phyloP scores from a whole-genome alignment of 2,329 filamentous ascomycete species.

The Raffaelea albimanens region DNA sequence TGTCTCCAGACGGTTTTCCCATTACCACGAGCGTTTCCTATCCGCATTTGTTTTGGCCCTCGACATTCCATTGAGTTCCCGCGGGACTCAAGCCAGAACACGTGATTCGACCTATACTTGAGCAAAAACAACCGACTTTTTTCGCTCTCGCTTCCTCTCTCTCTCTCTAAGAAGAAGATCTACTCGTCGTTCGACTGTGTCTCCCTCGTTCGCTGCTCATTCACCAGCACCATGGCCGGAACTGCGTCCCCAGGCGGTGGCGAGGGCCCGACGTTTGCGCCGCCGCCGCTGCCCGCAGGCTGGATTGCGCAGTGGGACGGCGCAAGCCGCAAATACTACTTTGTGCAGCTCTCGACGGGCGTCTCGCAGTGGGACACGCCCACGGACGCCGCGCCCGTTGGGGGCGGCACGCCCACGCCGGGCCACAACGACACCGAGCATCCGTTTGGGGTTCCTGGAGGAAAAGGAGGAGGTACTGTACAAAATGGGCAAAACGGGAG shows the following conservation, averaged over 20 bases:
- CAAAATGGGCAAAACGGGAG: not conserved
- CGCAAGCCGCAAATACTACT: constrained; percentile 56
- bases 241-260: constrained; percentile 47
- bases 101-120: too few relatives aligned
- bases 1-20: too few relatives aligned
- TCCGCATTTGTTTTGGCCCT: not conserved
- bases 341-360: constrained; percentile 63
- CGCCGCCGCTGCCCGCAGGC: constrained; percentile 51
- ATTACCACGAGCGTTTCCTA: too few relatives aligned
- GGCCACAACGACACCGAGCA: constrained; percentile 43
- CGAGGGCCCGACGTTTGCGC: constrained; percentile 49
- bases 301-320: constrained; percentile 66
- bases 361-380: constrained; percentile 67
- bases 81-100: too few relatives aligned
- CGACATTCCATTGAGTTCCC: too few relatives aligned
- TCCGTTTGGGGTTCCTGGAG: constrained; percentile 47
- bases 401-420: constrained; percentile 44
- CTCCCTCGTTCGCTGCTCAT: not conserved
- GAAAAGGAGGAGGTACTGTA: not conserved
- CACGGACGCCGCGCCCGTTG: constrained; percentile 52
- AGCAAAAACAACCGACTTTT: not conserved
- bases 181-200: too few relatives aligned
- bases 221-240: constrained; percentile 50
- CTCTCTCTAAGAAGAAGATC: not conserved
- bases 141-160: not conserved